These are phyloP conservation scores for Sclerotinia sclerotiorum DNA, from an alignment of 2,329 filamentous ascomycete genomes.

Conservation along the genomic window DNA sequence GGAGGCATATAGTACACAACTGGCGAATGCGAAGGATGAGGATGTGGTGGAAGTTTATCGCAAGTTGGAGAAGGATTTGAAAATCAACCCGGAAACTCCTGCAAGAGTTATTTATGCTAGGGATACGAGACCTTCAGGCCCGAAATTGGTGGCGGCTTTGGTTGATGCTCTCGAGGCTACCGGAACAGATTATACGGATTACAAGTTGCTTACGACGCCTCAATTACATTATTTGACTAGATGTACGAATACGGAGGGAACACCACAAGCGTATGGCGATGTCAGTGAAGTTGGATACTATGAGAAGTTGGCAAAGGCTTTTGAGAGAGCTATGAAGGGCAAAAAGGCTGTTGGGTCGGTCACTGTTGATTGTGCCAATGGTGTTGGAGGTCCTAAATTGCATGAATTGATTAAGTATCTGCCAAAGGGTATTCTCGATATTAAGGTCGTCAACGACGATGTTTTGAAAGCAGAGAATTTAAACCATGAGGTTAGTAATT, in stretches of 20 bases:
- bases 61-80: slow-evolving; percentile 70
- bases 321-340: slow-evolving; percentile 77
- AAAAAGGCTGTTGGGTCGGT: slow-evolving; percentile 72
- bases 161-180: slow-evolving; percentile 77
- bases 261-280: slow-evolving; percentile 82
- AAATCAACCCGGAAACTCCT: slow-evolving; percentile 68
- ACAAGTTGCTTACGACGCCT: slow-evolving; percentile 91
- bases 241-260: slow-evolving; percentile 89
- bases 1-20: slow-evolving; percentile 83
- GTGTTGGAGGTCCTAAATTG: slow-evolving; percentile 90
- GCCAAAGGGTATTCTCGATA: slow-evolving; percentile 69
- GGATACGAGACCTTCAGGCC: slow-evolving; percentile 90
- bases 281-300: slow-evolving; percentile 92
- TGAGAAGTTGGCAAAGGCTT: slow-evolving; percentile 82
- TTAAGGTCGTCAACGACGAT: slow-evolving; percentile 90
- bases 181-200: slow-evolving; percentile 74
- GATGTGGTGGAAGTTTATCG: slow-evolving; percentile 75
- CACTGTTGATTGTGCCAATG: slow-evolving; percentile 93
- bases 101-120: slow-evolving; percentile 86
- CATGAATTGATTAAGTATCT: slow-evolving; percentile 82
- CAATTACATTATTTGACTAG: slow-evolving; percentile 96
- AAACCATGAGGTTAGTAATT: slow-evolving; percentile 72
- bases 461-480: slow-evolving; percentile 85
- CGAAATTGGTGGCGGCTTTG: slow-evolving; percentile 76
- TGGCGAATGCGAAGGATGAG: slow-evolving; percentile 83